Percentiles rank a stretch among this genome's conserved stretches.
These are phyloP conservation scores for Penicillium griseofulvum DNA, from an alignment of 2,329 filamentous ascomycete species.

Conservation along the genomic window DNA sequence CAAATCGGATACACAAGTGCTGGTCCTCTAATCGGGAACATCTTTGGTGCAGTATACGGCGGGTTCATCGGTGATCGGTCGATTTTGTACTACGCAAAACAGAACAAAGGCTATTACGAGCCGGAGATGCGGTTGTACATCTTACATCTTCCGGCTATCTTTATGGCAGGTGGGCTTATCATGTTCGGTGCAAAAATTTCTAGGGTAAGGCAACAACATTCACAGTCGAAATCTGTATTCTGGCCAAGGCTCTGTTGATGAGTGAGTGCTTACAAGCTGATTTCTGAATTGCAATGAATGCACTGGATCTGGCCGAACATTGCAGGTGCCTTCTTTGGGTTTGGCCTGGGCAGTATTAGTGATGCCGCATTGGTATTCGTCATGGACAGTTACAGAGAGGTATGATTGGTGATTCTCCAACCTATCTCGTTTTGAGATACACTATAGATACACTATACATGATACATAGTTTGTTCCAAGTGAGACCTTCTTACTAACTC, in stretches of 20 bases:
- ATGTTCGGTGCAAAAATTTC: constrained; percentile 43
- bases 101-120: constrained; percentile 49
- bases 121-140: constrained; percentile 50
- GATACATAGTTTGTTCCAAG: neutral
- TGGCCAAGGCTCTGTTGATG: neutral
- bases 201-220: constrained; percentile 25
- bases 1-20: constrained; percentile 35
- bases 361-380: constrained; percentile 28
- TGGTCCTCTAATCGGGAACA: constrained; percentile 41
- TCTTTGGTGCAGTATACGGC: constrained; percentile 42
- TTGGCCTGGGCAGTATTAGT: constrained; percentile 41
- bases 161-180: constrained; percentile 45
- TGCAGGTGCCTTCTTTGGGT: constrained; percentile 38
- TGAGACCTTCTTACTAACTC: neutral
- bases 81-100: constrained; percentile 43
- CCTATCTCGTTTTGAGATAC: neutral
- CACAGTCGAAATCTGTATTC: neutral
- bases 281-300: constrained; percentile 35
- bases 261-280: neutral
- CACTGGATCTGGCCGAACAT: constrained; percentile 45
- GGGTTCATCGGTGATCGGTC: constrained; percentile 42
- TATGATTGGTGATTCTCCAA: constrained; percentile 8
- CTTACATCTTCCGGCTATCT: constrained; percentile 34
- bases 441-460: neutral
- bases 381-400: constrained; percentile 36